Base-by-base conservation (phyloP, 2,329 filamentous ascomycete species). In the Penicillium fuscoglaucum region DNA sequence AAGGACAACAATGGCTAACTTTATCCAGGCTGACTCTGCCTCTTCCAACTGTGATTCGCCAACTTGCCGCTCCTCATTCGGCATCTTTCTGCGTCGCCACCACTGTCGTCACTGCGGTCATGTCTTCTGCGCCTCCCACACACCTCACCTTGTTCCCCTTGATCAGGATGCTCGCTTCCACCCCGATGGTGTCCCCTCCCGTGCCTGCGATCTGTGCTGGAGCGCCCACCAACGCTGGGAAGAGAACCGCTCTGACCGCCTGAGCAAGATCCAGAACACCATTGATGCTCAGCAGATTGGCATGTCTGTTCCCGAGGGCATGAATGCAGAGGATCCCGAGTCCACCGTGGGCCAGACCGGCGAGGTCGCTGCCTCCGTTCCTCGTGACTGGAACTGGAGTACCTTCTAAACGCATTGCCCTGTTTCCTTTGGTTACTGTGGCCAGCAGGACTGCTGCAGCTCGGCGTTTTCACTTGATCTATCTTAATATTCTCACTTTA, bases 51-150 rank as follows among this genome's bases (percentile, higher is more conserved):
- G 86, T 74, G 83, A 83, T 68, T 82, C 81, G 10, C 79, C 81
- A 4, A 80, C 82, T 58, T 88, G 86, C 73, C 79, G 81, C 50
- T 80, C 80, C 43, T 78, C 80, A 21, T 88, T 88, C 69, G 81
- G 82, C 45, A 79, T 87, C 68, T 85, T 86, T 73, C 79, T 83
- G 51, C 84, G 86, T 51, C 84, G 85, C 58, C 86, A 88, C 68
- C 86, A 88, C 73, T 88, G 86, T 73, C 83, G 86, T 58, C 85
- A 86, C 66, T 88, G 86, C 65, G 86, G 86, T 44, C 82, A 86
- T 66, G 82, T 88, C 66, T 87, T 87, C 70, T 88, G 86, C 74
- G 80, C 81, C 59, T 77, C 80, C 35, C 85, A 88, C 74, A 83
- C 82, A 50, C 76, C 79, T 46, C 78, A 82, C 67, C 73, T 76